Conservation (phyloP, 257 asterid genomes). For the Ligustrum vulgare region DNA sequence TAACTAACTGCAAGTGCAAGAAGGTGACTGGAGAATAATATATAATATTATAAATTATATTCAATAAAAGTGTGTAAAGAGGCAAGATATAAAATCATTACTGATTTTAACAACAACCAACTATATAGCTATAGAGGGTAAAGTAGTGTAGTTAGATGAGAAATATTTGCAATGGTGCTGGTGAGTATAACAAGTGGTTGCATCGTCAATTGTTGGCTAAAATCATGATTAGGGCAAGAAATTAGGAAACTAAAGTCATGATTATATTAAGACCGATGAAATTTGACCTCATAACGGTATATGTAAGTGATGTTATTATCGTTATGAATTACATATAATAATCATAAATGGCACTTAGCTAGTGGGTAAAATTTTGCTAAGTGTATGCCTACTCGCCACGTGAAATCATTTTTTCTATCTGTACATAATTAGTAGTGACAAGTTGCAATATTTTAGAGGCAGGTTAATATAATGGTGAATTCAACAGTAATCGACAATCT, state of each 20-base stretch:
- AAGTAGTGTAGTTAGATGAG: constrained; percentile 10
- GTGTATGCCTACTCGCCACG: background rate
- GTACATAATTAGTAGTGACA: background rate
- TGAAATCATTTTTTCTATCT: background rate
- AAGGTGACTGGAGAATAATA: background rate
- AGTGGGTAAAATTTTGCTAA: background rate
- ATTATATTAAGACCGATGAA: constrained; percentile 44
- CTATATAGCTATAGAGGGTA: constrained; percentile 19
- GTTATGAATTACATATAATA: constrained; percentile 10
- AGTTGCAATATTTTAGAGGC: background rate
- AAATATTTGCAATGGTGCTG: constrained; percentile 14
- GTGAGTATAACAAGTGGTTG: constrained; percentile 54
- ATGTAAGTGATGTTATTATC: constrained; percentile 30
- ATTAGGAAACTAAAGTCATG: constrained; percentile 28
- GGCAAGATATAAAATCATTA: background rate
- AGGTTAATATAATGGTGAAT: background rate
- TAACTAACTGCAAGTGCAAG: constrained; percentile 1
- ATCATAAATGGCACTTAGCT: constrained; percentile 11
- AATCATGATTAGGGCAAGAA: constrained; percentile 44
- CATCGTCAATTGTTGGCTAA: constrained; percentile 60
- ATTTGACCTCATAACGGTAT: constrained; percentile 55
- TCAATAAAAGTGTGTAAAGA: background rate
- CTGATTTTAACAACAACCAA: constrained; percentile 21
- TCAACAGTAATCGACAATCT: background rate
- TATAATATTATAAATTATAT: background rate